Evolutionary conservation across 1,284 basidiomycete genomes (phyloP), one percentile per base, ranked within the genome.

Genomic region (Trichosporon asahii): DNA sequence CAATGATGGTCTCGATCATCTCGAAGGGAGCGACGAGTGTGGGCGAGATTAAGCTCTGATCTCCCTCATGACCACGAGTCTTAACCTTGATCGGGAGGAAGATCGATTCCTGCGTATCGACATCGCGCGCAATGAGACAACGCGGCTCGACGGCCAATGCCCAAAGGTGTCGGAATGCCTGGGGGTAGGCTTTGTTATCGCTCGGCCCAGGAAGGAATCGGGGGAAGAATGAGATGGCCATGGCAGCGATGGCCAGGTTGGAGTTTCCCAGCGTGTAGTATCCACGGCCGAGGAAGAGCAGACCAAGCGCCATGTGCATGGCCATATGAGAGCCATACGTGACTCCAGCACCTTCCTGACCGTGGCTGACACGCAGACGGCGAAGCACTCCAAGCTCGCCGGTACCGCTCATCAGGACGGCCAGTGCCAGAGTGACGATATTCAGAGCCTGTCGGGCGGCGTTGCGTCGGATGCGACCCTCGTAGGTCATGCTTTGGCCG

Each of bases 131-230:
- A 44, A 95, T 88, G 12, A 99, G 86, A 79, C 95, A 95, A 61
- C 97, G 86, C 2, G 97, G 95, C 77, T 99, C 95, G 15, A 93
- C 90, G 0, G 97, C 97, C 44, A 99, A 86, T 2, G 92, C 92
- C 97, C 97, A 99, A 31, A 99, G 84, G 82, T 99, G 96, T 3
- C 97, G 89, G 73, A 95, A 89, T 0, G 95, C 94, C 81, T 98
- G 97, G 3, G 98, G 87, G 78, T 94, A 96, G 49, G 91, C 90
- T 71, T 91, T 91, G 84, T 97, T 97, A 78, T 99, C 95, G 8
- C 89, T 89, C 0, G 93, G 90, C 9, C 87, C 82, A 12, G 89
- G 86, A 15, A 93, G 89, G 78, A 93, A 93, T 12, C 92, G 89
- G 2, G 96, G 95, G 82, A 94, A 98, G 85, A 97, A 94, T 0